Evolutionary conservation across 1,284 basidiomycete species (phyloP), one percentile per base, ranked within the genome.

Genomic region (Apiotrichum domesticum): DNA sequence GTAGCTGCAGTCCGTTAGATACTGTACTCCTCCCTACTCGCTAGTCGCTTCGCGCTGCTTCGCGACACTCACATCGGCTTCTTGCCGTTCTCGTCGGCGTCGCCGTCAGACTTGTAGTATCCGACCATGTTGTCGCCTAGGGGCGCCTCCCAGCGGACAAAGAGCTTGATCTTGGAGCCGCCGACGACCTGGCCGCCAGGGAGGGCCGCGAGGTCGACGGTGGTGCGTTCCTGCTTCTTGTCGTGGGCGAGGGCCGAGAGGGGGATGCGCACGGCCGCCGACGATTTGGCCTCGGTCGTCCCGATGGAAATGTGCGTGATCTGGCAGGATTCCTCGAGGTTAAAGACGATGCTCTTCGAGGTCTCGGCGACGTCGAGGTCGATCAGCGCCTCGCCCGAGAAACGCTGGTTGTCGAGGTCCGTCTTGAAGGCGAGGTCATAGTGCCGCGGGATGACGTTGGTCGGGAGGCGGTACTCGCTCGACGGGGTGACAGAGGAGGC

Each of bases 401-500:
- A 97, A 21, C 77, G 81, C 52, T 84, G 80, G 32, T 81, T 81
- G 59, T 87, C 81, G 52, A 97, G 82, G 76, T 95, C 88, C 3
- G 93, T 94, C 72, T 80, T 86, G 76, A 95, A 80, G 49, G 84
- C 86, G 52, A 96, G 76, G 66, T 80, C 88, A 77, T 96, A 97
- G 75, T 94, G 90, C 33, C 66, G 50, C n/a, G 52, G 46, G 49
- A 63, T 55, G 57, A 90, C 84, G 65, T 85, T 80, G 9, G 81
- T 82, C 10, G 90, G 90, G 51, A 95, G 83, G 64, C 90, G 85
- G 75, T 86, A 89, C 60, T 84, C 71, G 34, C 64, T 60, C 14
- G 53, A 29, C 55, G 58, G 59, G 37, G 51, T 46, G 15, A 46
- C 29, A 14, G 61, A 52, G 39, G 63, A 14, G 13, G 61, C 62